These are phyloP conservation scores for Pseudogymnoascus destructans DNA, from an alignment of 2,329 filamentous ascomycete species.

Conservation along the genomic window DNA sequence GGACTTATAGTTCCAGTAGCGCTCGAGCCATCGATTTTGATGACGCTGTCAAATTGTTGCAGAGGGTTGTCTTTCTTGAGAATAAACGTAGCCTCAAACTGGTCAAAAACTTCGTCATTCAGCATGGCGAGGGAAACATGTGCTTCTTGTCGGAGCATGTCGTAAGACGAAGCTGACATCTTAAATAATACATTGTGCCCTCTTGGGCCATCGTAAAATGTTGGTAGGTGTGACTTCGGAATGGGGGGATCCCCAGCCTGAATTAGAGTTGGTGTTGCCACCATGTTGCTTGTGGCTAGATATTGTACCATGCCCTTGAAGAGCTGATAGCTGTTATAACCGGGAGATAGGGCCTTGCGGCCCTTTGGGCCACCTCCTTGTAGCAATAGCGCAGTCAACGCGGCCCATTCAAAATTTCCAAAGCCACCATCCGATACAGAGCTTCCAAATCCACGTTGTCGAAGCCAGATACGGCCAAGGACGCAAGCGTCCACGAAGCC, in stretches of 20 bases:
- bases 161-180: conserved; percentile 77
- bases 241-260: conserved; percentile 30
- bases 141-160: conserved; percentile 60
- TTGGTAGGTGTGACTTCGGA: conserved; percentile 41
- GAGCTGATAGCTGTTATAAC: conserved; percentile 80
- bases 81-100: conserved; percentile 80
- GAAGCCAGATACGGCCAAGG: conserved; percentile 77
- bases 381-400: conserved; percentile 67
- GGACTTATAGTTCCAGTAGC: background rate
- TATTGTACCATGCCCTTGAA: conserved; percentile 94
- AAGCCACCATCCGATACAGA: conserved; percentile 67
- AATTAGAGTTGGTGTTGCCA: conserved; percentile 48
- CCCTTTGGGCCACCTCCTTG: conserved; percentile 64
- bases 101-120: conserved; percentile 58
- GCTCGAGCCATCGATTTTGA: conserved; percentile 23
- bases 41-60: conserved; percentile 41
- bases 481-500: conserved; percentile 70
- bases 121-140: conserved; percentile 61
- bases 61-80: conserved; percentile 40
- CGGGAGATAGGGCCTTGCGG: conserved; percentile 57
- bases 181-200: conserved; percentile 79
- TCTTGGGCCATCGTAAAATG: conserved; percentile 64
- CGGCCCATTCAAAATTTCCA: conserved; percentile 82
- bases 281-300: conserved; percentile 59
- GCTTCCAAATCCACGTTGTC: conserved; percentile 69